Conservation (phyloP, 2,329 filamentous ascomycete species). For the Exophiala calicioides region DNA sequence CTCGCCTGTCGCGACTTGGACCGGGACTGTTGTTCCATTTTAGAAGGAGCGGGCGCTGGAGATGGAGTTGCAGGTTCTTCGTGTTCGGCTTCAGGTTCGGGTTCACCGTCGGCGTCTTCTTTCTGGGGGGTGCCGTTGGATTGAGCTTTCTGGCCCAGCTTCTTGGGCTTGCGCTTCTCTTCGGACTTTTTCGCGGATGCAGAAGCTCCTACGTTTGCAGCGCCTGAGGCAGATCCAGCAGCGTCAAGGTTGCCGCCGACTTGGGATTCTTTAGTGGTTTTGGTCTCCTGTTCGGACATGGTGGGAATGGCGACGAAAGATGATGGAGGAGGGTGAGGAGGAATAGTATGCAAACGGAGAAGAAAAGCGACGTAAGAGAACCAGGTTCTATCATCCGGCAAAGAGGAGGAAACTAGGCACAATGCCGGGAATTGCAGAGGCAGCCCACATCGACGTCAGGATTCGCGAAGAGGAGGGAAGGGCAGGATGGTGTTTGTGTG, state of each 20-base stretch:
- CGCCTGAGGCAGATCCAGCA: slow-evolving; percentile 38
- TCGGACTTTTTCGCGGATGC: slow-evolving; percentile 36
- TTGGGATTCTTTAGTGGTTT: slow-evolving; percentile 34
- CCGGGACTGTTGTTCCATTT: slow-evolving; percentile 28
- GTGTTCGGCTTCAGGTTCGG: slow-evolving; percentile 18
- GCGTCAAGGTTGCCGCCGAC: slow-evolving; percentile 38
- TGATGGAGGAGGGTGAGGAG: slow-evolving; percentile 19
- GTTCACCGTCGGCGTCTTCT: slow-evolving; percentile 28
- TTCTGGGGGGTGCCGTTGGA: slow-evolving; percentile 36
- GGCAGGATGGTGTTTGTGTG: slow-evolving; percentile 9
- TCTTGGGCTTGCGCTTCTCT: slow-evolving; percentile 34
- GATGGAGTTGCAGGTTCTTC: slow-evolving; percentile 19
- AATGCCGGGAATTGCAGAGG: slow-evolving; percentile 11
- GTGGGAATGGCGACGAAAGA: slow-evolving; percentile 21
- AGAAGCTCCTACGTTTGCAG: slow-evolving; percentile 34
- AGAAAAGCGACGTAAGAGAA: slow-evolving; percentile 28
- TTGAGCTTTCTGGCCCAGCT: slow-evolving; percentile 30
- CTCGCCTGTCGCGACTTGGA: slow-evolving; percentile 31
- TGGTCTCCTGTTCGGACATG: slow-evolving; percentile 34
- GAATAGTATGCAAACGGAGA: slow-evolving; percentile 21
- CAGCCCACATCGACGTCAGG: slow-evolving; percentile 29
- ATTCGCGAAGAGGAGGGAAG: slow-evolving; percentile 10
- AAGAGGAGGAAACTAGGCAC: slow-evolving; percentile 16
- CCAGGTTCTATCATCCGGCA: slow-evolving; percentile 13
- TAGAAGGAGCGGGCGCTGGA: slow-evolving; percentile 29